phyloP scores from a whole-genome alignment of 257 asterid species.

The Echium plantagineum region DNA sequence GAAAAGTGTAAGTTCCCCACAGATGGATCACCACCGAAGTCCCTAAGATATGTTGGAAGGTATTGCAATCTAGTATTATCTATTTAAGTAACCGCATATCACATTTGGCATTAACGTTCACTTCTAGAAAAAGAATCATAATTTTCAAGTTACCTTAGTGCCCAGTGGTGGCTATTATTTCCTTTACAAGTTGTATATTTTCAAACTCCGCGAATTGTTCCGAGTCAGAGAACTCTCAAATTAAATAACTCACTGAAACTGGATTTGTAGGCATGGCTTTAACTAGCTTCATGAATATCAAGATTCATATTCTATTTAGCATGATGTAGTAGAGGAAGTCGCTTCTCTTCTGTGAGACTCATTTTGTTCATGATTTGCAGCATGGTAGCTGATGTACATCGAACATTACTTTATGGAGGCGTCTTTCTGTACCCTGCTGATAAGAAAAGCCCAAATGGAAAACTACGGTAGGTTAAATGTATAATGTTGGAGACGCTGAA shows the following conservation, averaged over 20 bases:
- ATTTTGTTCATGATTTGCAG: slow-evolving; percentile 23
- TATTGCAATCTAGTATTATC: slow-evolving; percentile 14
- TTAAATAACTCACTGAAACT: no score
- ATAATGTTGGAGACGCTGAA: neutral
- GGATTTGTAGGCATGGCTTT: no score
- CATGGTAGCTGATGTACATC: slow-evolving; percentile 99
- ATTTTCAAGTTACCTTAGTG: neutral
- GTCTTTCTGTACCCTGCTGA: slow-evolving; percentile 94
- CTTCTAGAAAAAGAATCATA: neutral
- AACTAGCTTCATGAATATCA: neutral
- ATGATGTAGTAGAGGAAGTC: neutral
- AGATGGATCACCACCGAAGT: slow-evolving; percentile 89
- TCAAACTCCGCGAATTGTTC: no score
- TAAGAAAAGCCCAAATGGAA: slow-evolving; percentile 90
- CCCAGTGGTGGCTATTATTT: neutral
- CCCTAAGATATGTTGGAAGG: slow-evolving; percentile 96
- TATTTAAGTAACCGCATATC: no score
- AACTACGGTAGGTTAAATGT: slow-evolving; percentile 47
- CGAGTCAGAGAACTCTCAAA: neutral
- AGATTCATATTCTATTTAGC: neutral
- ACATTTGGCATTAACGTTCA: neutral
- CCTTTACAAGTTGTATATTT: neutral
- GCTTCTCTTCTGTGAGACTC: neutral
- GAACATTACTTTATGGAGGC: slow-evolving; percentile 96
- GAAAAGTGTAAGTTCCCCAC: slow-evolving; percentile 78